These are phyloP conservation scores for Prunus mume DNA, from an alignment of 306 rosid genomes.

Conservation along the genomic window DNA sequence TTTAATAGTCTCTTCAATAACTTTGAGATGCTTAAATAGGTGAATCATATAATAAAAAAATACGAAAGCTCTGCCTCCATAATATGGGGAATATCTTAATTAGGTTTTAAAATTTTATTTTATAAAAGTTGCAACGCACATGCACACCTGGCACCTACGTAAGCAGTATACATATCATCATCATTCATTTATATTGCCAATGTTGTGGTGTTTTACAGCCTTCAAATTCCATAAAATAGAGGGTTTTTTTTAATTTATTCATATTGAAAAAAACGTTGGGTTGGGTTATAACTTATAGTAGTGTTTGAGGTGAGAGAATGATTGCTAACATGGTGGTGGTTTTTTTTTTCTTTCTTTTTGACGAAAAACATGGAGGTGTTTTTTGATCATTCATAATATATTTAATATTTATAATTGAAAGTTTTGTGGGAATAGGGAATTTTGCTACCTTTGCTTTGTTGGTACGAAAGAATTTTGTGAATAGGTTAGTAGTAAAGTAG, in stretches of 20 bases:
- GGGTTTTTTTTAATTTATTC: too few species aligned
- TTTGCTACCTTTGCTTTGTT: constrained; percentile 53
- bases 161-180: neutral
- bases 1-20: too few species aligned
- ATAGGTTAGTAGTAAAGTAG: neutral
- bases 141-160: constrained; percentile 1
- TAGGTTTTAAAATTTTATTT: neutral
- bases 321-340: constrained; percentile 23
- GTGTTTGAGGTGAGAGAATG: constrained; percentile 36
- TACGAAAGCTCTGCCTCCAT: neutral
- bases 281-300: constrained; percentile 5
- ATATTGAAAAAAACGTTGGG: neutral
- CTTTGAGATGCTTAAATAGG: rapidly evolving
- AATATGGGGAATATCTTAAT: constrained; percentile 3
- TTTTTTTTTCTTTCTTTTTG: too few species aligned
- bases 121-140: constrained; percentile 10
- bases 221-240: neutral
- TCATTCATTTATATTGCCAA: neutral
- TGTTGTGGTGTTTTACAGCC: neutral
- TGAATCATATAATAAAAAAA: neutral
- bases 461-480: constrained; percentile 41
- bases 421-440: constrained; percentile 20
- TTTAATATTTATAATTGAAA: neutral
- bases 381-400: constrained; percentile 8
- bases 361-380: neutral